phyloP scores from a whole-genome alignment of 805 yeast species.

The Middelhovenomyces tepae region DNA sequence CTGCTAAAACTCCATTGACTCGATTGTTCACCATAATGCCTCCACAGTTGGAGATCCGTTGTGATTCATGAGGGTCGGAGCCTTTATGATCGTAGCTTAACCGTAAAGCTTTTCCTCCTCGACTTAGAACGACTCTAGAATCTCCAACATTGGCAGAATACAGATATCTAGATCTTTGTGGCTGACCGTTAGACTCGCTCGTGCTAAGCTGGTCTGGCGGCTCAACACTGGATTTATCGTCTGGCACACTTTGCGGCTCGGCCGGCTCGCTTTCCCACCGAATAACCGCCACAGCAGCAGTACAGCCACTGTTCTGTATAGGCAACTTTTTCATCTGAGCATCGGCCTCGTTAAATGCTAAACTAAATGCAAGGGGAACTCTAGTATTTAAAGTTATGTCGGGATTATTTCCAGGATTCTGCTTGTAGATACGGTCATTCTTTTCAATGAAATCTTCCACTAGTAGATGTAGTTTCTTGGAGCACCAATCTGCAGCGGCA shows the following conservation, averaged over 20 bases:
- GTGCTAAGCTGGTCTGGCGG: slow-evolving; percentile 19
- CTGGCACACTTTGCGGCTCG: slow-evolving; percentile 2
- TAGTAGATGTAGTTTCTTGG: slow-evolving; percentile 68
- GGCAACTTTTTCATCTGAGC: slow-evolving; percentile 48
- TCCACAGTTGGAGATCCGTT: slow-evolving; percentile 67
- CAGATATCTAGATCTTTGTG: slow-evolving; percentile 43
- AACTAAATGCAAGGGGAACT: slow-evolving; percentile 57
- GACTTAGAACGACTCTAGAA: slow-evolving; percentile 68
- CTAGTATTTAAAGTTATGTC: slow-evolving; percentile 25
- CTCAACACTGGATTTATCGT: background rate
- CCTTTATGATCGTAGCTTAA: slow-evolving; percentile 93
- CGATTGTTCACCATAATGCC: slow-evolving; percentile 84
- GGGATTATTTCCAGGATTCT: background rate
- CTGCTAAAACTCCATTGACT: slow-evolving; percentile 93
- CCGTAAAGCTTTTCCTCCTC: slow-evolving; percentile 67
- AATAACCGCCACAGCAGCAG: slow-evolving; percentile 89
- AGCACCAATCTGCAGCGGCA: slow-evolving; percentile 91
- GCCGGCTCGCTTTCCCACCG: slow-evolving; percentile 55
- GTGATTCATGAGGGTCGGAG: slow-evolving; percentile 65
- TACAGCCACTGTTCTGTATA: slow-evolving; percentile 77
- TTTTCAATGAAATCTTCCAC: slow-evolving; percentile 33
- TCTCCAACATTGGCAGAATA: slow-evolving; percentile 97
- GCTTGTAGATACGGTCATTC: slow-evolving; percentile 14
- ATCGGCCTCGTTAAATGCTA: slow-evolving; percentile 72
- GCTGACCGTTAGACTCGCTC: slow-evolving; percentile 4